Base-by-base conservation (phyloP, 768 basidiomycete species). In the Collybiopsis luxurians region DNA sequence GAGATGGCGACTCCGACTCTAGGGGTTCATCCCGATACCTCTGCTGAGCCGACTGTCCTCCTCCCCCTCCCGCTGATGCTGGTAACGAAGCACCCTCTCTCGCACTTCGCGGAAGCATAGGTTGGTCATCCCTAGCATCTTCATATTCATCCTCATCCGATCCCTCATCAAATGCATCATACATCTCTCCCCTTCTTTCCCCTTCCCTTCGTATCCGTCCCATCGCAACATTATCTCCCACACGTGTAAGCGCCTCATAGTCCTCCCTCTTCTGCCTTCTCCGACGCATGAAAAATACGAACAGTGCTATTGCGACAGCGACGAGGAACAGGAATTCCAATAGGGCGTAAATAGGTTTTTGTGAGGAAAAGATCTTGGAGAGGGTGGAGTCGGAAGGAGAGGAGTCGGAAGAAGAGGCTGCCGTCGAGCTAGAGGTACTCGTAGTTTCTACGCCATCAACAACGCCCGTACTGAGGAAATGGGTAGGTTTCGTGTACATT, bases 141-240 rank as follows among this genome's bases (percentile, higher is more conserved):
- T 51, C 24, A 39, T 26, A 34, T 10, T 44, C 86, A 15, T 87
- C 89, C 10, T 43, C 39, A 58, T 92, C 94, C 28, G 87, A 88
- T 26, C 86, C 80, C 66, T 93, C 92, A 36, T 92, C 94, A 71
- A 98, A 98, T 15, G 96, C 95, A 70, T 98, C 95, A 64, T 98
- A 98, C 60, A 99, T 68, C 71, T 98, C 79, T 21, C 79, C 74
- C 24, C 40, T 44, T 21, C 42, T 28, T 1, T 44, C 27, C 10
- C 53, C 19, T 26, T 30, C 53, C 27, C 40, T 24, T n/a, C 28
- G 53, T 30, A 54, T 44, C 2, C 40, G 15, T 30, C 42, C 83
- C 92, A 98, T 92, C 7, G 85, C 83, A 51, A 96, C 70, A 52
- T 89, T 87, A 50, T 90, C 88, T 27, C 79, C 82, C 21, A 34